Percentiles rank a stretch among this genome's conserved stretches.
These are phyloP conservation scores for Hygrocybe coccinea DNA, from an alignment of 768 basidiomycete species.

Conservation along the genomic window DNA sequence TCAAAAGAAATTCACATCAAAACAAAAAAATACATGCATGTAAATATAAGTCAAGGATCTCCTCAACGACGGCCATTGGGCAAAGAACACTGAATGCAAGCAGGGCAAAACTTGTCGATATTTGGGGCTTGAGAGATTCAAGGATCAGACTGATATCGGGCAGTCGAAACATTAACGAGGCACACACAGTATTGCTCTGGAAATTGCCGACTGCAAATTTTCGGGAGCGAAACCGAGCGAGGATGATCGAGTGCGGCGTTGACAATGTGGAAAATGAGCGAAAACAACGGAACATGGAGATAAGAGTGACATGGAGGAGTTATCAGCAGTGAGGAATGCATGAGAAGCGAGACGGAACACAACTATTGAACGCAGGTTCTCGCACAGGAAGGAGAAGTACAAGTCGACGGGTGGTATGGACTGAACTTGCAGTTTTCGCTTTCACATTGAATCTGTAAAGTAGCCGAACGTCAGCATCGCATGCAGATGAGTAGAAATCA, in stretches of 20 bases:
- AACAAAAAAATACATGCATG: too few relatives aligned
- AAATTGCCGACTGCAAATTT: slow-evolving; percentile 33
- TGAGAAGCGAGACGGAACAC: slow-evolving; percentile 13
- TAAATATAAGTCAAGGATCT: too few relatives aligned
- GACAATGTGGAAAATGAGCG: slow-evolving; percentile 1
- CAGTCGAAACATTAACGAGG: background rate
- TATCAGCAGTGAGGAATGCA: slow-evolving; percentile 4
- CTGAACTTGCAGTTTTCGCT: slow-evolving; percentile 50
- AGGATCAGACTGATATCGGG: background rate
- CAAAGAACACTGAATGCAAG: slow-evolving; percentile 28
- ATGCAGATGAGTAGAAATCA: background rate
- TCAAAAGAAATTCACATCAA: too few relatives aligned
- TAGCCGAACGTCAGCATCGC: slow-evolving; percentile 18
- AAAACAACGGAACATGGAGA: slow-evolving; percentile 4
- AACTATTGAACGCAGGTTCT: slow-evolving; percentile 48
- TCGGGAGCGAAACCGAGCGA: background rate
- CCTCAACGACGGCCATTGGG: slow-evolving; percentile 3
- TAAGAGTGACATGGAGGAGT: background rate
- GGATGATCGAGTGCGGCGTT: background rate
- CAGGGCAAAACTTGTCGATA: slow-evolving; percentile 40
- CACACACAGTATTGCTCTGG: slow-evolving; percentile 45
- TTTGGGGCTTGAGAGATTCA: slow-evolving; percentile 34
- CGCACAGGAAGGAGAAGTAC: slow-evolving; percentile 34
- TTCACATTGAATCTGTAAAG: slow-evolving; percentile 42
- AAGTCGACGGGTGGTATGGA: slow-evolving; percentile 38